Percentiles rank a stretch among this genome's conserved stretches.
phyloP scores from a whole-genome alignment of 2,329 filamentous ascomycete species.

The Talaromyces albobiverticillius region DNA sequence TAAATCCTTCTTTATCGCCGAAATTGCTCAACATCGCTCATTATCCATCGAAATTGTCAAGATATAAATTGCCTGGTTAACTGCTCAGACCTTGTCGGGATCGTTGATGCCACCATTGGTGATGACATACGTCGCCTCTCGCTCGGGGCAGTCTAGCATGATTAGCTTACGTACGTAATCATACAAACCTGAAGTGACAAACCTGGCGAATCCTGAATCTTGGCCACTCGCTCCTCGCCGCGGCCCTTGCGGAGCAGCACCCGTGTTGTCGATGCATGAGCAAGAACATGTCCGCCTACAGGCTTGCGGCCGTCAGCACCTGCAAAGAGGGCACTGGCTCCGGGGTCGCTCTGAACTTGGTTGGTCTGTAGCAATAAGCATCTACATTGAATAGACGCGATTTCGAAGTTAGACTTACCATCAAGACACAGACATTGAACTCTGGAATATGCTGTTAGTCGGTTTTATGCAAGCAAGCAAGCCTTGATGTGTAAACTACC shows the following conservation, averaged over 20 bases:
- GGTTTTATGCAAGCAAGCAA: neutral
- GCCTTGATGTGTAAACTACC: slow-evolving; percentile 32
- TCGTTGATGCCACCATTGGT: slow-evolving; percentile 68
- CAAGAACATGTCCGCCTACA: slow-evolving; percentile 65
- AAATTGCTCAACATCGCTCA: too few species aligned
- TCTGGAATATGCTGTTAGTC: slow-evolving; percentile 43
- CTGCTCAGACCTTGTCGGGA: slow-evolving; percentile 56
- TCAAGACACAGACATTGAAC: slow-evolving; percentile 65
- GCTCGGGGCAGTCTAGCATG: slow-evolving; percentile 61
- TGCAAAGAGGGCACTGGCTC: slow-evolving; percentile 65
- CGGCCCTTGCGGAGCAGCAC: slow-evolving; percentile 66
- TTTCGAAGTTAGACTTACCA: slow-evolving; percentile 40
- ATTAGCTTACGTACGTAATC: neutral
- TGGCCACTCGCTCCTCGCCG: slow-evolving; percentile 67
- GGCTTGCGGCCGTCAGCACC: slow-evolving; percentile 67
- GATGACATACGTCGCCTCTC: slow-evolving; percentile 68
- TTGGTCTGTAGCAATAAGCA: slow-evolving; percentile 53
- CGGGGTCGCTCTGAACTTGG: slow-evolving; percentile 69
- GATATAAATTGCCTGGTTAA: too few species aligned
- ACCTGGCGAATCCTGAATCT: slow-evolving; percentile 67
- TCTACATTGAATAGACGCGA: neutral
- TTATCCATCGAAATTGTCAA: too few species aligned
- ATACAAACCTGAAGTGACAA: slow-evolving; percentile 19
- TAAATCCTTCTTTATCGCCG: too few species aligned
- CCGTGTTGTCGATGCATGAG: slow-evolving; percentile 66